phyloP scores from a whole-genome alignment of 306 rosid genomes.

The Hippophae tibetana region DNA sequence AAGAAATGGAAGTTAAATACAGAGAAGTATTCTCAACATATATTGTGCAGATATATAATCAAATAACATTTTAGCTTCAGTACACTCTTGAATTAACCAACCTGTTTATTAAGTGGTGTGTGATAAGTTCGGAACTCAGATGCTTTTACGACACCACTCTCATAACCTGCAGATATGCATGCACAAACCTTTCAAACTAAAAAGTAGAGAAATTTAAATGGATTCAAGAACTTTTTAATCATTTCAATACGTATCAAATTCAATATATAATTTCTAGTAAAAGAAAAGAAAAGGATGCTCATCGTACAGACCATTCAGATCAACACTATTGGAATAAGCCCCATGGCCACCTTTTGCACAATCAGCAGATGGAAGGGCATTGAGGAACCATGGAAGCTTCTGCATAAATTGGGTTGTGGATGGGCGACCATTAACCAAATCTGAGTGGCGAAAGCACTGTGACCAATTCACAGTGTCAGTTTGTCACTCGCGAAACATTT shows the following conservation, averaged over 20 bases:
- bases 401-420: slow-evolving; percentile 77
- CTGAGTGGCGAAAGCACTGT: slow-evolving; percentile 91
- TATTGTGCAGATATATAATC: slow-evolving; percentile 11
- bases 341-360: slow-evolving; percentile 99
- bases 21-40: slow-evolving; percentile 2
- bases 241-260: background rate
- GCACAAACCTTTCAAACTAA: too few relatives aligned
- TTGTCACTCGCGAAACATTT: background rate
- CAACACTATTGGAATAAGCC: slow-evolving; percentile 92
- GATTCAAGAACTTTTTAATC: background rate
- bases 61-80: slow-evolving; percentile 10
- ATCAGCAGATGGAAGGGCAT: slow-evolving; percentile 95
- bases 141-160: slow-evolving; percentile 66
- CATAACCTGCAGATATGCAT: slow-evolving; percentile 45
- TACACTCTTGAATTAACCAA: slow-evolving; percentile 26
- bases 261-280: background rate
- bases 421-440: slow-evolving; percentile 86
- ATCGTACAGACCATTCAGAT: slow-evolving; percentile 61
- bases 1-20: slow-evolving; percentile 23
- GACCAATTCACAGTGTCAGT: slow-evolving; percentile 35
- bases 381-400: slow-evolving; percentile 98
- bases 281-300: slow-evolving; percentile 1
- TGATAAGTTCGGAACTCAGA: slow-evolving; percentile 97
- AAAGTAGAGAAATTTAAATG: too few relatives aligned
- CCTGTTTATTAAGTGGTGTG: slow-evolving; percentile 83